These are phyloP conservation scores for Colletotrichum coccodes DNA, from an alignment of 2,329 filamentous ascomycete genomes.

Conservation along the genomic window DNA sequence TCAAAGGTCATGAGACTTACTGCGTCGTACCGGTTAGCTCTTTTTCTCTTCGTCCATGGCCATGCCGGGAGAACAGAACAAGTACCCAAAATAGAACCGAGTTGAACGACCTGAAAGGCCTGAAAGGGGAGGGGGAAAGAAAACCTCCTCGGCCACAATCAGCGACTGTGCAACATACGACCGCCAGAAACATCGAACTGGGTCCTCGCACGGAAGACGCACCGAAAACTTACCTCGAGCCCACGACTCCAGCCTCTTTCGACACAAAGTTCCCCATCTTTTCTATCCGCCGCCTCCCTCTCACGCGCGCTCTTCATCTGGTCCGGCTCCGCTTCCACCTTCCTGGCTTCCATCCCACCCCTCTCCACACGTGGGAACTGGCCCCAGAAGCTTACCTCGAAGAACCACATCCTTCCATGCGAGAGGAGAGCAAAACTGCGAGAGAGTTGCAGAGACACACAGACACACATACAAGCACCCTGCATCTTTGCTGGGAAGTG, in stretches of 20 bases:
- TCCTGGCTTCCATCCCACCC: neutral
- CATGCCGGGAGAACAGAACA: neutral
- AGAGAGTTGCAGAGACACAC: neutral
- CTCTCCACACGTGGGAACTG: conserved; percentile 21
- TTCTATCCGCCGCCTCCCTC: neutral
- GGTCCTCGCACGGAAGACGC: conserved; percentile 4
- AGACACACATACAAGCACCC: neutral
- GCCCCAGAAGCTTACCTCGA: conserved; percentile 29
- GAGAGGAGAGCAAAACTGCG: neutral
- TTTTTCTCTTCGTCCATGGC: neutral
- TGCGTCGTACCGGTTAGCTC: neutral
- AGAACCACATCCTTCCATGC: conserved; percentile 14
- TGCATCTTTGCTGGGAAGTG: conserved; percentile 10
- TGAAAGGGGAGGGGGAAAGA: too few species aligned
- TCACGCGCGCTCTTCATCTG: neutral
- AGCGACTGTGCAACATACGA: neutral
- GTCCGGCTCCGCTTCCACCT: neutral
- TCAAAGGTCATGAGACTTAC: conserved; percentile 8
- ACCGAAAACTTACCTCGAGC: conserved; percentile 21
- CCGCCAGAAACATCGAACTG: conserved; percentile 10
- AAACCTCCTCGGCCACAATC: neutral
- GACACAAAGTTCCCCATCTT: neutral
- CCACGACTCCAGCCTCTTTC: conserved; percentile 6
- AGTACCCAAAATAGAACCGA: neutral
- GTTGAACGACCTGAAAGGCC: conserved; percentile 18